Conservation (phyloP, 2,329 filamentous ascomycete species). For the Penicillium vulpinum region DNA sequence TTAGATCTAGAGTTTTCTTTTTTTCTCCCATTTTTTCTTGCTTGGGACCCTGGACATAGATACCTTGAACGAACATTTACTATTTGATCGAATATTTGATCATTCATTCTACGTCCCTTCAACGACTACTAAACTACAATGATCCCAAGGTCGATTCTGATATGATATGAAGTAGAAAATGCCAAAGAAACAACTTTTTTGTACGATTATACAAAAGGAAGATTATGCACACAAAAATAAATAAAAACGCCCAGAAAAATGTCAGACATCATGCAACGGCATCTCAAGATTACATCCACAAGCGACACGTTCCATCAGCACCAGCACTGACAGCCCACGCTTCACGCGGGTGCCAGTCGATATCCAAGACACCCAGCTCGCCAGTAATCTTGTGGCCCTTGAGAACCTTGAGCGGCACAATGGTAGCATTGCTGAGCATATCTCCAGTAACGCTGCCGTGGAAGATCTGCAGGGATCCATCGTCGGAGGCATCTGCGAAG, state of each 20-base stretch:
- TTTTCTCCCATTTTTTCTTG: neutral
- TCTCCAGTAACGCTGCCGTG: constrained; percentile 94
- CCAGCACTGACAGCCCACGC: constrained; percentile 94
- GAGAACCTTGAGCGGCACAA: constrained; percentile 93
- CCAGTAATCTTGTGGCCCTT: constrained; percentile 84
- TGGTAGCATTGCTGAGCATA: constrained; percentile 92
- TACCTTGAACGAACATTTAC: constrained; percentile 9
- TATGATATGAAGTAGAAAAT: neutral
- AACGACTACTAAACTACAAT: neutral
- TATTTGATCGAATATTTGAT: neutral
- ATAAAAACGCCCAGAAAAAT: constrained; percentile 21
- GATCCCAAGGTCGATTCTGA: neutral
- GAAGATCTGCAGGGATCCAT: constrained; percentile 93
- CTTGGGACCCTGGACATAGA: constrained; percentile 8
- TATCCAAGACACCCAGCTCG: constrained; percentile 84
- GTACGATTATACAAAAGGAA: constrained; percentile 29
- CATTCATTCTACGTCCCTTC: neutral
- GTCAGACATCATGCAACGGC: constrained; percentile 25
- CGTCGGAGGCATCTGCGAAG: constrained; percentile 93
- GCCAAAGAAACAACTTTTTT: constrained; percentile 28
- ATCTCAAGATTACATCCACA: constrained; percentile 67
- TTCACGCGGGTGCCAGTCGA: constrained; percentile 94
- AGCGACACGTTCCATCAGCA: constrained; percentile 84
- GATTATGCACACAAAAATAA: constrained; percentile 31
- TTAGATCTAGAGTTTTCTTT: constrained; percentile 1